Base-by-base conservation (phyloP, 2,329 filamentous ascomycete genomes). In the Hirsutella minnesotensis region DNA sequence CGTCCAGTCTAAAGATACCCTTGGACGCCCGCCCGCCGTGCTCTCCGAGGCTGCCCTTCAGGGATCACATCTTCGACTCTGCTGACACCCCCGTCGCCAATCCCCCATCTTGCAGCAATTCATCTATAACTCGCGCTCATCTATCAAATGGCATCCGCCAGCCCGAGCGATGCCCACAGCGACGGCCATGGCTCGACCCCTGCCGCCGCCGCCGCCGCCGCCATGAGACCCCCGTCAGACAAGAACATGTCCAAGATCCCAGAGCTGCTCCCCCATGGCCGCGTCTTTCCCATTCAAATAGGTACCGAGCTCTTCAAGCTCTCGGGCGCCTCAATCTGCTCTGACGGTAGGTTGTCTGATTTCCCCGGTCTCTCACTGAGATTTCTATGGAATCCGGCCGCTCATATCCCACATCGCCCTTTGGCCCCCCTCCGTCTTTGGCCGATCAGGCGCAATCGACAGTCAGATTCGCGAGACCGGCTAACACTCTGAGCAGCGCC, bases 221-320 rank as follows among this genome's bases (percentile, higher is more conserved):
- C 39, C 33, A 30, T 45, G 40, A 34, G 30, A 22, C 44, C 47
- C 5, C 49, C 57, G 33, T 54, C 54, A 27, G 61, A 63, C 40
- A 49, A 51, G n/a, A 56, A 47, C 45, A 58, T 71, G 42, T 58
- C 60, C 49, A 66, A 66, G 50, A 78, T 79, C 39, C 74, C 73
- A 21, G 65, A 64, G 38, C 69, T 79, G 41, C 67, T 86, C 16
- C 82, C 82, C 3, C 78, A 81, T 50, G 79, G 83, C 56, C 79
- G 81, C 52, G 81, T 86, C 16, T 86, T 86, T 48, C 81, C 81
- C 2, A 81, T 86, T 46, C 82, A 86, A 61, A 83, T 86, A 51
- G 81, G 82, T 16, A 75, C 76, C 15, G 77, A 83, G 61, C 64
- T 86, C 41, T 86, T 86, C 55, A 79, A 83, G 58, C 69, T 86